Evolutionary conservation across 1,284 basidiomycete genomes (phyloP), one percentile per base, ranked within the genome.

Genomic region (Melampsora larici-populina): DNA sequence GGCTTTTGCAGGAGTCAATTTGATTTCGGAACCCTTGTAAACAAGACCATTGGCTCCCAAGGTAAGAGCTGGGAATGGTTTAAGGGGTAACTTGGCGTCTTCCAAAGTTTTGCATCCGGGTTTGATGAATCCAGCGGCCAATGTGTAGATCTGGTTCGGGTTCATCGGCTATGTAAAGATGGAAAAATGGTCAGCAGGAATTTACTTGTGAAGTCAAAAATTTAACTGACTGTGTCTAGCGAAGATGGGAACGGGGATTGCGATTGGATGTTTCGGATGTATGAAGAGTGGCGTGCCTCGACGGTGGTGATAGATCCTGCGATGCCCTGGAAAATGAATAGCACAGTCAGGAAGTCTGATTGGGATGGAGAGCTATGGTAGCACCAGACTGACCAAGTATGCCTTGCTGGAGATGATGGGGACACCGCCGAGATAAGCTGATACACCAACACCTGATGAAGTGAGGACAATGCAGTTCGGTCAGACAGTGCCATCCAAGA

Each of bases 251-350:
- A 63, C 2, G 24, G 24, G 17, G 62, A 63, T 33, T 29, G 17
- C 17, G 18, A 17, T 29, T 26, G 15, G 24, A 55, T 24, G 24
- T 5, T 26, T 15, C 62, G 62, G 18, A 63, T 26, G 31, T 63
- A 63, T 24, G 62, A 4, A 17, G n/a, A 29, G 29, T 63, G 62
- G 7, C 62, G n/a, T 24, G 81, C 83, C 78, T 85, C 85, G 33
- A 82, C 82, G 15, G 83, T 81, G 24, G 84, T 79, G 78, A 85
- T 83, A 63, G 83, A 78, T 13, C 70, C 84, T 3, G 85, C 84
- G 21, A 85, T 84, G 7, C 85, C 85, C 79, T 63, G 3, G 26
- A 33, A 33, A 6, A 18, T 18, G 26, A 18, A 18, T 7, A 63
- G 3, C 15, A 17, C 17, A 18, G 18, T 21, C 26, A 63, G n/a